These are phyloP conservation scores for Chaetomium tenue DNA, from an alignment of 495 filamentous ascomycete genomes.

Conservation along the genomic window DNA sequence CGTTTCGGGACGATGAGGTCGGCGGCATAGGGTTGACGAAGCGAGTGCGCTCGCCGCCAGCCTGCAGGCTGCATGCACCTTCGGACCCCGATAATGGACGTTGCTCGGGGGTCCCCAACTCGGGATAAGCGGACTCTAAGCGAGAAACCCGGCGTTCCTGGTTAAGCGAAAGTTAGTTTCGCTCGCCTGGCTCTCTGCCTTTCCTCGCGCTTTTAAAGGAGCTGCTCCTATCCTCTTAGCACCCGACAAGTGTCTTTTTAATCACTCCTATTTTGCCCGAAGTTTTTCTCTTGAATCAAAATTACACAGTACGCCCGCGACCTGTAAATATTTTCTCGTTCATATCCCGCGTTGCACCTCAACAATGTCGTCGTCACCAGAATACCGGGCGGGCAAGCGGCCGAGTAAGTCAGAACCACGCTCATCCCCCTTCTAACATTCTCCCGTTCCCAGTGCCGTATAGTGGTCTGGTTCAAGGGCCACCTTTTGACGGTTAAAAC, in stretches of 20 bases:
- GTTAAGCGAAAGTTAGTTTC: conserved; percentile 3
- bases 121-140: neutral
- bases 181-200: neutral
- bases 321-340: neutral
- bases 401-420: conserved; percentile 32
- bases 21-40: too few relatives aligned
- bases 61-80: neutral
- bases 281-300: too few relatives aligned
- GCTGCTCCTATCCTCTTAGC: too few relatives aligned
- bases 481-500: too few relatives aligned
- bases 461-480: neutral
- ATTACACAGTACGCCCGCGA: too few relatives aligned
- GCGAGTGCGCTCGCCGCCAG: too few relatives aligned
- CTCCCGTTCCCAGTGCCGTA: neutral
- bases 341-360: neutral
- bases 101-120: neutral
- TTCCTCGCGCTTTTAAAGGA: too few relatives aligned
- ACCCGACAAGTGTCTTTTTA: too few relatives aligned
- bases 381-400: conserved; percentile 36
- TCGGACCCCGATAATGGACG: neutral
- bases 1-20: too few relatives aligned
- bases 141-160: neutral
- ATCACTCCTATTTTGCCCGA: too few relatives aligned
- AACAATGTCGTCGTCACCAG: conserved; percentile 31
- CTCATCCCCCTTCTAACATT: neutral